These are phyloP conservation scores for Actinomortierella wolfii DNA, from an alignment of 371 early-diverging fungal species.

Conservation along the genomic window DNA sequence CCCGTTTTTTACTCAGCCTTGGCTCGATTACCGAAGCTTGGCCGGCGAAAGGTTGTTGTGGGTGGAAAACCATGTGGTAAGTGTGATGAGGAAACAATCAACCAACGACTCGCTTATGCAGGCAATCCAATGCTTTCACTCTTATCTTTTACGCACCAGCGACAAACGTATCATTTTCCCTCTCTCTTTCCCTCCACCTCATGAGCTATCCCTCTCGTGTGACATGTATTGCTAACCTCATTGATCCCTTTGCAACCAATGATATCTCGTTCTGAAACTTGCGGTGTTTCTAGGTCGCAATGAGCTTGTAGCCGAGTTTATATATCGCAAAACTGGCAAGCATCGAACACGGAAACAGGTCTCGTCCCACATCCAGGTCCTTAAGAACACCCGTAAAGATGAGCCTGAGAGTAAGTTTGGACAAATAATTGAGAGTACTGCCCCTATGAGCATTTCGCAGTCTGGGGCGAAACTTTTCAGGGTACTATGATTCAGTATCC, in stretches of 20 bases:
- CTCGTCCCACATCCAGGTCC: constrained; percentile 79
- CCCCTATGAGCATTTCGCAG: no score
- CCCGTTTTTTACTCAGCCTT: constrained; percentile 45
- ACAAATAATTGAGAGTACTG: no score
- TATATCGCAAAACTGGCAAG: constrained; percentile 67
- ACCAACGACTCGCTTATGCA: no score
- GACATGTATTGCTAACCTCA: not conserved
- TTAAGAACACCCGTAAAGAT: constrained; percentile 73
- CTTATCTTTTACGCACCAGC: no score
- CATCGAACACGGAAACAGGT: constrained; percentile 77
- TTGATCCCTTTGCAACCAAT: not conserved
- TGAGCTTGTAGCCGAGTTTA: constrained; percentile 76
- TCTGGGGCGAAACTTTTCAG: no score
- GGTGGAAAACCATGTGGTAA: constrained; percentile 67
- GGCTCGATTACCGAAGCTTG: constrained; percentile 59
- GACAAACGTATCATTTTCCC: no score
- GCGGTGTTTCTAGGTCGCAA: constrained; percentile 54
- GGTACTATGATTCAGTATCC: not conserved
- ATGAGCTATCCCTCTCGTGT: not conserved
- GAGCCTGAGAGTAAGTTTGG: constrained; percentile 49
- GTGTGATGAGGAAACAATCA: not conserved
- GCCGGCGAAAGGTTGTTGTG: constrained; percentile 62
- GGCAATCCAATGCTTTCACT: no score
- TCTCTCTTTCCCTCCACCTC: not conserved
- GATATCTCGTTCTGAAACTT: not conserved